Percentiles rank a stretch among this genome's conserved stretches.
Evolutionary conservation across 495 filamentous ascomycete species (phyloP).

Genomic region (Penicillium parvum): DNA sequence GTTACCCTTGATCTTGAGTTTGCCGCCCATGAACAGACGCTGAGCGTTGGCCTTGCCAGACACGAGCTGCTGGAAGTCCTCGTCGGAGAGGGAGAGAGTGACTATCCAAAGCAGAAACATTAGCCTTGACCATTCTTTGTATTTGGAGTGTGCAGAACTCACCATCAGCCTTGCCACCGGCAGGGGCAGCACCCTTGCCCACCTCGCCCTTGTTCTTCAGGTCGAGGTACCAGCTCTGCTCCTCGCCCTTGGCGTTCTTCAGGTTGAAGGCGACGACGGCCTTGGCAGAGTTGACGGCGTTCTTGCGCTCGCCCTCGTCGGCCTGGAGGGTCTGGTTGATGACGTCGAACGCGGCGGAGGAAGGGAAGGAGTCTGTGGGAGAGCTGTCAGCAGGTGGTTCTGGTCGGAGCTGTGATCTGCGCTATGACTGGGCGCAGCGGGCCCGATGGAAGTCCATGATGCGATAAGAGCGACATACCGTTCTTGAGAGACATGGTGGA

Average conservation of each 20-base stretch:
- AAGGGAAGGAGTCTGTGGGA: conserved; percentile 73
- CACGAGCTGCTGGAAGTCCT: conserved; percentile 78
- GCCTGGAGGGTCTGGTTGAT: conserved; percentile 71
- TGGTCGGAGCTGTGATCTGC: no score
- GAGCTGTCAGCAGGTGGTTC: conserved; percentile 7
- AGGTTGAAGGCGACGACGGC: conserved; percentile 88
- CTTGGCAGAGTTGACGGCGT: conserved; percentile 80
- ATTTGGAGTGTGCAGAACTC: conserved; percentile 25
- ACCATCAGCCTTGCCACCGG: conserved; percentile 78
- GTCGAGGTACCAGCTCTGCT: conserved; percentile 89
- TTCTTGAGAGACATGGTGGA: conserved; percentile 77
- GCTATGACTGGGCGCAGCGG: neutral
- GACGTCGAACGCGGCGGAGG: conserved; percentile 84
- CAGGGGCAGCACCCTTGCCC: conserved; percentile 62
- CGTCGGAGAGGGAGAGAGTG: conserved; percentile 76
- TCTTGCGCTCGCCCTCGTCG: conserved; percentile 71
- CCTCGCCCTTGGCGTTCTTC: conserved; percentile 78
- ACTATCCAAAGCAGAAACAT: conserved; percentile 45
- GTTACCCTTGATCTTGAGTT: conserved; percentile 96
- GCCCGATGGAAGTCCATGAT: neutral
- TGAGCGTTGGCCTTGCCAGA: conserved; percentile 90
- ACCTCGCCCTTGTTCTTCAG: conserved; percentile 86
- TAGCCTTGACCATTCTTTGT: neutral
- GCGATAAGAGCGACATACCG: conserved; percentile 45
- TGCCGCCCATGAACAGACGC: conserved; percentile 92